These are phyloP conservation scores for Spiraea crenata DNA, from an alignment of 331 rosid species.

Conservation along the genomic window DNA sequence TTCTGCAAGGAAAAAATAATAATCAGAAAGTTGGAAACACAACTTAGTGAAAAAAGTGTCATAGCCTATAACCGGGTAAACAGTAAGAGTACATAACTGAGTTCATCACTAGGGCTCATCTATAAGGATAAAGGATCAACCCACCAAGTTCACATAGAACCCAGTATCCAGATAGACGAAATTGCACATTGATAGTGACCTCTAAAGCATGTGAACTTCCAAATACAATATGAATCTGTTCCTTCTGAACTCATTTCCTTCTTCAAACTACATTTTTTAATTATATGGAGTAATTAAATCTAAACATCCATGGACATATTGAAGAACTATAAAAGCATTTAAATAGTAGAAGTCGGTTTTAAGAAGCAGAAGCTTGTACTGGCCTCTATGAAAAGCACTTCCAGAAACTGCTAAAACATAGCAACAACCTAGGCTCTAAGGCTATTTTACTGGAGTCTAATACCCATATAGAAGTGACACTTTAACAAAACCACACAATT, in stretches of 20 bases:
- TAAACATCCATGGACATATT: too few relatives aligned
- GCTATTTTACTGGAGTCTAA: neutral
- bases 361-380: neutral
- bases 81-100: too few relatives aligned
- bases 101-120: too few relatives aligned
- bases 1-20: constrained; percentile 44
- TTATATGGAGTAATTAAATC: neutral
- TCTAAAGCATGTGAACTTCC: neutral
- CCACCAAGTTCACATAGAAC: neutral
- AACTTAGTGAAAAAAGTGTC: constrained; percentile 10
- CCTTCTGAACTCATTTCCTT: neutral
- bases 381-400: neutral
- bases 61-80: too few relatives aligned
- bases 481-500: neutral
- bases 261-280: neutral
- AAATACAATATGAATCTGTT: neutral
- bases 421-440: neutral
- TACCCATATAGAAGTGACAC: neutral
- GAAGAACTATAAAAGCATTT: neutral
- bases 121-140: too few relatives aligned
- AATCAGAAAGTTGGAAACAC: constrained; percentile 11
- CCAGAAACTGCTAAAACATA: neutral
- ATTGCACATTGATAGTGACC: neutral
- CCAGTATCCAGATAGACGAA: neutral
- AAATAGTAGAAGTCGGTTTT: neutral